Percentiles rank a stretch among this genome's conserved stretches.
Conservation (phyloP, 176 grass and related monocot species). For the Pontederia paniculata region DNA sequence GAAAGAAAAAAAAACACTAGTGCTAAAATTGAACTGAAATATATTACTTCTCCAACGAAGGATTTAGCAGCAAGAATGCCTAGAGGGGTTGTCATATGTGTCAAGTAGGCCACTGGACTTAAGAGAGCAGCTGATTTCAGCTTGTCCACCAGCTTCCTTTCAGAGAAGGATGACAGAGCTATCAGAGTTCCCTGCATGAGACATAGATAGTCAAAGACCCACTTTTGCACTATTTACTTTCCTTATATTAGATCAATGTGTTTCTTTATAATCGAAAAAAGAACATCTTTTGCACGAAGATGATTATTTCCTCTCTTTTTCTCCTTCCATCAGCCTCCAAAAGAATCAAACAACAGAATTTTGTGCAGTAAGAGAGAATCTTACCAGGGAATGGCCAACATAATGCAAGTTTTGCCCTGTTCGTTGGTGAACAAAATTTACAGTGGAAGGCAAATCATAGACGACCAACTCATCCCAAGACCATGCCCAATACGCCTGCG, state of each 20-base stretch:
- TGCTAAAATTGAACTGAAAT: too few relatives aligned
- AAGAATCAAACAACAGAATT: too few relatives aligned
- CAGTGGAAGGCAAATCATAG: constrained; percentile 53
- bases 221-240: too few relatives aligned
- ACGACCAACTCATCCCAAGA: constrained; percentile 79
- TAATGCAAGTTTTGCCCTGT: constrained; percentile 69
- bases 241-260: too few relatives aligned
- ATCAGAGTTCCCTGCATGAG: constrained; percentile 1
- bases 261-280: too few relatives aligned
- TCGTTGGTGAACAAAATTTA: constrained; percentile 32
- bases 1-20: too few relatives aligned
- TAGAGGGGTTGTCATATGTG: background rate
- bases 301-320: too few relatives aligned
- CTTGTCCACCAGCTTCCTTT: constrained; percentile 3
- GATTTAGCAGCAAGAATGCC: background rate
- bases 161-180: background rate
- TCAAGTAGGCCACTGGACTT: background rate
- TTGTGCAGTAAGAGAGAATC: background rate
- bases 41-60: background rate
- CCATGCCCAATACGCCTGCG: constrained; percentile 76
- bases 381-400: constrained; percentile 84
- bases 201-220: too few relatives aligned
- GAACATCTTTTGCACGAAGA: too few relatives aligned
- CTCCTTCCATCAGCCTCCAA: too few relatives aligned
- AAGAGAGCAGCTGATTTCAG: constrained; percentile 6